These are phyloP conservation scores for Colletotrichum tofieldiae DNA, from an alignment of 2,329 filamentous ascomycete species.

Conservation along the genomic window DNA sequence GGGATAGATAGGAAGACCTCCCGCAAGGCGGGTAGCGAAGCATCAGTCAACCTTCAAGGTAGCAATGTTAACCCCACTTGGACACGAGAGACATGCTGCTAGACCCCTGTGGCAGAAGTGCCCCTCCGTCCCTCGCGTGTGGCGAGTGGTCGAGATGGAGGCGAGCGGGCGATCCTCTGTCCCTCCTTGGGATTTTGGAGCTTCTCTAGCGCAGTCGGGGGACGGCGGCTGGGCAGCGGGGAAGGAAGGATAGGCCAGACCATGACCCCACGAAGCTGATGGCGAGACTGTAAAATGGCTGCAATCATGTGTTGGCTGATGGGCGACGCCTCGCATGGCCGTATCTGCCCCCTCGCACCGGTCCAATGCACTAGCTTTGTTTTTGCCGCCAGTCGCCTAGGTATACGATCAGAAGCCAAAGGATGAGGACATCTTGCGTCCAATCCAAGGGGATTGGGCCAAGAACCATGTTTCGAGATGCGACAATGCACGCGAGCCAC, in stretches of 20 bases:
- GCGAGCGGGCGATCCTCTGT: slow-evolving; percentile 26
- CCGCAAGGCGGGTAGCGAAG: slow-evolving; percentile 13
- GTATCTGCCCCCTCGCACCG: slow-evolving; percentile 18
- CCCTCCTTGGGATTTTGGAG: slow-evolving; percentile 19
- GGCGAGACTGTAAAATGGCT: background rate
- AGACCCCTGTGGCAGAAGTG: no score
- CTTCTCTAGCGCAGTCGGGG: slow-evolving; percentile 29
- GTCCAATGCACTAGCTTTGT: slow-evolving; percentile 12
- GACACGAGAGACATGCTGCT: slow-evolving; percentile 7
- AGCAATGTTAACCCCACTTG: slow-evolving; percentile 24
- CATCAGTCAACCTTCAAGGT: slow-evolving; percentile 6
- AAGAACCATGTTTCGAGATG: background rate
- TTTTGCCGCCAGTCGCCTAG: slow-evolving; percentile 3
- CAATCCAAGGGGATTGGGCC: background rate
- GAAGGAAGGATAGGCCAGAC: slow-evolving; percentile 14
- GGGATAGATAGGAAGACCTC: background rate
- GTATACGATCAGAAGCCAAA: background rate
- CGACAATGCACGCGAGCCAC: no score
- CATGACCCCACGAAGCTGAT: slow-evolving; percentile 14
- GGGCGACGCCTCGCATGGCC: background rate
- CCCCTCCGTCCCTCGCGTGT: background rate
- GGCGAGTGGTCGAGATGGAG: slow-evolving; percentile 31
- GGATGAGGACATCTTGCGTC: slow-evolving; percentile 19
- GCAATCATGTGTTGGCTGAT: background rate
- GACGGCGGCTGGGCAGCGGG: slow-evolving; percentile 8